phyloP scores from a whole-genome alignment of 495 filamentous ascomycete genomes.

The Aspergillus nanangensis region DNA sequence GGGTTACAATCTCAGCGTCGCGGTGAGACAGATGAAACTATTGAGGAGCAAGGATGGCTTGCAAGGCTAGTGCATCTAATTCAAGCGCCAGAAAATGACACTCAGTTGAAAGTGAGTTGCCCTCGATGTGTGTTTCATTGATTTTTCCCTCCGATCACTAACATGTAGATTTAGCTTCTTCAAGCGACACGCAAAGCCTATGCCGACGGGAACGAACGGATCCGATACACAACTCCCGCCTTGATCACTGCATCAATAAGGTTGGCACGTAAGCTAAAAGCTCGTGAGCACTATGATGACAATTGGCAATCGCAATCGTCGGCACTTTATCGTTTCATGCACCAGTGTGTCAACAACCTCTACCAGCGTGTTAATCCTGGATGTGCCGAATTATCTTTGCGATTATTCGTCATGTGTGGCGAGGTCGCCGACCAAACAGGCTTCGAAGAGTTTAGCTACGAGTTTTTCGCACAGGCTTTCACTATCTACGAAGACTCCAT shows the following conservation, averaged over 20 bases:
- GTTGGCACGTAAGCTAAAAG: slow-evolving; percentile 84
- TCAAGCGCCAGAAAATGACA: slow-evolving; percentile 78
- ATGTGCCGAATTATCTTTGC: slow-evolving; percentile 79
- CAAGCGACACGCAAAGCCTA: slow-evolving; percentile 87
- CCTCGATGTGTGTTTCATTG: not conserved
- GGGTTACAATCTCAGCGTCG: slow-evolving; percentile 63
- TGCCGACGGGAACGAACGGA: slow-evolving; percentile 87
- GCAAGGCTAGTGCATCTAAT: slow-evolving; percentile 89
- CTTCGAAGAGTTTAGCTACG: slow-evolving; percentile 93
- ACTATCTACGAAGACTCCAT: slow-evolving; percentile 97
- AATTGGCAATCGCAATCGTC: slow-evolving; percentile 90
- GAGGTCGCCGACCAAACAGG: slow-evolving; percentile 90
- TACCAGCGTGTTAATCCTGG: slow-evolving; percentile 81
- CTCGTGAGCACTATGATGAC: slow-evolving; percentile 89
- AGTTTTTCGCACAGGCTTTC: slow-evolving; percentile 98
- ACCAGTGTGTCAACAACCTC: slow-evolving; percentile 78
- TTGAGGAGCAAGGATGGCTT: slow-evolving; percentile 96
- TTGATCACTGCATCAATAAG: slow-evolving; percentile 87
- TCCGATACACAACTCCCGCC: slow-evolving; percentile 91
- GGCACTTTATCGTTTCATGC: slow-evolving; percentile 91
- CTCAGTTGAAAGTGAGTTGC: slow-evolving; percentile 69
- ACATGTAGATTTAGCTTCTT: slow-evolving; percentile 55
- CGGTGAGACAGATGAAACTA: slow-evolving; percentile 87
- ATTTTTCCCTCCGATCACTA: slow-evolving; percentile 21
- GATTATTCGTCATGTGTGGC: slow-evolving; percentile 85